Conservation (phyloP, 306 rosid species). For the Aeschynomene evenia region DNA sequence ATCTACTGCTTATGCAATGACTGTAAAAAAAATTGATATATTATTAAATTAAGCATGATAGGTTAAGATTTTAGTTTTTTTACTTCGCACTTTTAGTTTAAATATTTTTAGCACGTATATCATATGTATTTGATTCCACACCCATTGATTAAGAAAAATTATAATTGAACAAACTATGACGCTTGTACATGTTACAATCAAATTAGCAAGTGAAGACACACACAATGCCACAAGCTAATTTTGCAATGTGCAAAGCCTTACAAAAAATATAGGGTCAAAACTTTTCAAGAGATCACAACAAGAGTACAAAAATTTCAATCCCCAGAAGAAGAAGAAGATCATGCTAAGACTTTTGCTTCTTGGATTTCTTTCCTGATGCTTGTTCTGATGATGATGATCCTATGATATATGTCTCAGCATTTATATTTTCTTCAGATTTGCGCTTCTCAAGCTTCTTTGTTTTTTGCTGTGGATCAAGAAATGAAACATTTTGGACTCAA, state of each 20-base stretch:
- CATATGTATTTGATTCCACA: no score
- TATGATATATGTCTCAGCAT: constrained; percentile 60
- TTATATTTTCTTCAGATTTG: constrained; percentile 53
- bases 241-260: background rate
- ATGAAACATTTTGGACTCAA: constrained; percentile 1
- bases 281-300: background rate
- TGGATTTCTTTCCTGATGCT: constrained; percentile 59
- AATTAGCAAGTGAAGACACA: background rate
- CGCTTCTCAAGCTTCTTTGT: constrained; percentile 59
- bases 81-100: no score
- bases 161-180: no score
- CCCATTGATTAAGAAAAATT: no score
- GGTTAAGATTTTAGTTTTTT: no score
- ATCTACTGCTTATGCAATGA: no score
- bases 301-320: no score
- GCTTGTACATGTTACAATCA: constrained; percentile 13
- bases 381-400: constrained; percentile 51
- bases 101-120: no score
- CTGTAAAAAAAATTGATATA: no score
- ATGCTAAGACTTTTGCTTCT: constrained; percentile 35
- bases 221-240: background rate
- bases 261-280: constrained; percentile 20
- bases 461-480: constrained; percentile 68
- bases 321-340: constrained; percentile 1
- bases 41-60: no score